A percentile compares a stretch with the other conserved stretches of the same genome.
phyloP scores from a whole-genome alignment of 768 basidiomycete genomes.

The Rhodotorula kratochvilovae region DNA sequence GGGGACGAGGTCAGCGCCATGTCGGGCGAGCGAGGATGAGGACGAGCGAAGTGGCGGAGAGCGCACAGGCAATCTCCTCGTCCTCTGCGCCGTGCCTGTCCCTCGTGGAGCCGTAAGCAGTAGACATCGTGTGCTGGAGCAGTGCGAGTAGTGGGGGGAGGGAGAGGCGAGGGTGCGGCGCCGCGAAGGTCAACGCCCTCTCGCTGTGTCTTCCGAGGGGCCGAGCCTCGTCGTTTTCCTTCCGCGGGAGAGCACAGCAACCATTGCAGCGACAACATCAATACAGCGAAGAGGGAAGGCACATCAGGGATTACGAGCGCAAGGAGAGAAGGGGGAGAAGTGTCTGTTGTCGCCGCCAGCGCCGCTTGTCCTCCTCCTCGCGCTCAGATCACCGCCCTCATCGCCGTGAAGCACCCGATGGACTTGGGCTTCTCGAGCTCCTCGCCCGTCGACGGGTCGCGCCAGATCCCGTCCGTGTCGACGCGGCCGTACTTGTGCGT shows the following conservation, averaged over 20 bases:
- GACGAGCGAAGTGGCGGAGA: background rate
- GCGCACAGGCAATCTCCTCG: slow-evolving; percentile 15
- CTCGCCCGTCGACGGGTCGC: slow-evolving; percentile 53
- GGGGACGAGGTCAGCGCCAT: background rate
- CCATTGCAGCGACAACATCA: background rate
- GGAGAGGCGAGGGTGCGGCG: background rate
- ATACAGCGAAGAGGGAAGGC: background rate
- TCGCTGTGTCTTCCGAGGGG: background rate
- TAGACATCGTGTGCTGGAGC: background rate
- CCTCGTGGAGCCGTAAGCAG: background rate
- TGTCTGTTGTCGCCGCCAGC: background rate
- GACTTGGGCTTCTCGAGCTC: slow-evolving; percentile 44
- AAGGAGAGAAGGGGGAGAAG: too few relatives aligned
- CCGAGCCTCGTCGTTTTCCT: background rate
- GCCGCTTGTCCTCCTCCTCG: too few relatives aligned
- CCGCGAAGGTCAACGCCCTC: background rate
- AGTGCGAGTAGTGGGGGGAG: too few relatives aligned
- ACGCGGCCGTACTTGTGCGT: slow-evolving; percentile 56
- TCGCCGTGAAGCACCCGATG: slow-evolving; percentile 25
- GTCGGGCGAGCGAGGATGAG: background rate
- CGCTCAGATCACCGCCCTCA: slow-evolving; percentile 26
- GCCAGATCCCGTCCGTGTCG: slow-evolving; percentile 58
- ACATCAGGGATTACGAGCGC: background rate
- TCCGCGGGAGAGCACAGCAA: too few relatives aligned
- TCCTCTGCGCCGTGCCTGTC: slow-evolving; percentile 10